Evolutionary conservation across 2,329 filamentous ascomycete species (phyloP), one percentile per base, ranked within the genome.

Genomic region (Tothia fuscella): DNA sequence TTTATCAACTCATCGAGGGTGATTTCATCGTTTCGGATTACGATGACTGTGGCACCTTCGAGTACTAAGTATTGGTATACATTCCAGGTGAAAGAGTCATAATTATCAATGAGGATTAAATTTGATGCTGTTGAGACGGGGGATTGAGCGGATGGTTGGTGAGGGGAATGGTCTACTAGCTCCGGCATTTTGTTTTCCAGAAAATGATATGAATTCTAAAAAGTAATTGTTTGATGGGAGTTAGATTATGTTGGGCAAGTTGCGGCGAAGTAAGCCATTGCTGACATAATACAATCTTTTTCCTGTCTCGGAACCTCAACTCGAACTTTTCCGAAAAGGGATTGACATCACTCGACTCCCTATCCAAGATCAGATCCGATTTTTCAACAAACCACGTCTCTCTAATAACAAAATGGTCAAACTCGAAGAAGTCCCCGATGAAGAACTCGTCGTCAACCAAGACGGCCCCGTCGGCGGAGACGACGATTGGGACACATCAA

Each of bases 31-130:
- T 98, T 98, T 53, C 91, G 78, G 63, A 79, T 83, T 16, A 98
- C 91, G 3, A 80, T 84, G 38, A 95, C 91, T 1, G 70, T 82
- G 21, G 93, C 91, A 24, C 91, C 91, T 60, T 96, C 91, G n/a
- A 98, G 78, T 5, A 89, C 82, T 1, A 98, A 77, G 56, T 98
- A 98, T 62, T 98, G 93, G 62, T 96, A 98, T 45, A 98, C 86
- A 57, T 98, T 98, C 86, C 88, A 98, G 45, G 89, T 95, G 62
- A 98, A 98, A 3, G 91, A 96, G 63, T 98, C 91, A 63, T 96
- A 98, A 65, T 98, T 98, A 70, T 98, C 91, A 55, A 98, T 95
- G 49, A 98, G 72, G 48, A 98, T 75, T 45, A 98, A 73, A 62
- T 96, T 96, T 44, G 82, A 83, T 20, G 91, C 91, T 38, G 79